Base-by-base conservation (phyloP, 2,329 filamentous ascomycete species). In the Talaromyces atroroseus region DNA sequence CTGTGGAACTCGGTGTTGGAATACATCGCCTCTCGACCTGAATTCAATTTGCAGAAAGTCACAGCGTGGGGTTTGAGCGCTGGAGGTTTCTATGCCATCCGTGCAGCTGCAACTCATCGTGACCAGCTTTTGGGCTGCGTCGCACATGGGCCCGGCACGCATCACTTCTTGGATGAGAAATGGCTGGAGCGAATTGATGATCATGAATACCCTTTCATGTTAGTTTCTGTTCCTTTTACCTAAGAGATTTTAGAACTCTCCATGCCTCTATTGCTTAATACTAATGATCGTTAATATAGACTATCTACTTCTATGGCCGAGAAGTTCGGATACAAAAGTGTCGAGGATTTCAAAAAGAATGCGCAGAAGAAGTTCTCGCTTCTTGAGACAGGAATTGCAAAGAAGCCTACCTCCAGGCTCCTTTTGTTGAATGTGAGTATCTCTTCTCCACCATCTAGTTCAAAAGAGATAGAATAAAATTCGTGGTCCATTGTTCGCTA, bases 41-140 rank as follows among this genome's bases (percentile, higher is more conserved):
- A 73, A 29, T 83, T 87, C 63, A 79, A 88, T 65, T 80, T 80
- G 76, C 62, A 64, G 1, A 78, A 76, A 34, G 71, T 89, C 7
- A 69, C 84, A 59, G 81, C 78, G 48, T 88, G 85, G 85, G 86
- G 85, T 0, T 71, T 88, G 34, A 85, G 81, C 60, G 77, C 80
- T 0, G 86, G 86, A 29, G 85, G 85, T 0, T 88, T 87, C 75
- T 87, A 88, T 69, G 85, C 85, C 20, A 76, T 85, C 38, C 80
- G 85, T 18, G 77, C 83, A n/a, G 85, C 85, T 46, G 83, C 87
- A 68, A 88, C 84, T n/a, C 86, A 88, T 66, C 71, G 74, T 18
- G 66, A 74, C 0, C 69, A 72, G 10, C 70, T 89, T 20, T 68
- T 71, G 0, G 86, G 85, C 0, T 70, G 71, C 21, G 76, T 88